Conservation (phyloP, 2,329 filamentous ascomycete genomes). For the Davidsoniella virescens region DNA sequence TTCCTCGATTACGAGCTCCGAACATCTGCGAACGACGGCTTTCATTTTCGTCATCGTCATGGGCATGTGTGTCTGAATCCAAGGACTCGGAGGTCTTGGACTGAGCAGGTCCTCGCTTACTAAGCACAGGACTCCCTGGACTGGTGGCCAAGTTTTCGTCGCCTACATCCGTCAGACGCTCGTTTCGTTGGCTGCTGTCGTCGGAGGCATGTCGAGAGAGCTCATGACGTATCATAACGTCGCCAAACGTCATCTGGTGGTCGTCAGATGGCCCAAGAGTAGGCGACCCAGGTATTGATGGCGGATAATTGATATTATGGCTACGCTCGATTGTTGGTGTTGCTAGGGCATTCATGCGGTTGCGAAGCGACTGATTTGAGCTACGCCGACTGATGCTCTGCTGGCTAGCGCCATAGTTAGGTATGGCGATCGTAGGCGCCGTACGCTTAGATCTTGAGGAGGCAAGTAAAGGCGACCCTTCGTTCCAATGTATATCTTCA, state of each 20-base stretch:
- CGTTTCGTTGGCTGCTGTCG: conserved; percentile 7
- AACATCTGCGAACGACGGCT: conserved; percentile 14
- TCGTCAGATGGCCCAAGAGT: conserved; percentile 31
- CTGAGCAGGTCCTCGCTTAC: conserved; percentile 2
- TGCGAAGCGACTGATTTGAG: conserved; percentile 33
- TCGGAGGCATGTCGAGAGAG: conserved; percentile 17
- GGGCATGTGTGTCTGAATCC: conserved; percentile 49
- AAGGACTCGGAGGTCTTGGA: conserved; percentile 34
- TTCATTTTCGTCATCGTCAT: conserved; percentile 7
- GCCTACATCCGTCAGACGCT: conserved; percentile 39
- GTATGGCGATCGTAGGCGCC: conserved; percentile 16
- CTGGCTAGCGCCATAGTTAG: conserved; percentile 27
- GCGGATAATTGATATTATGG: conserved; percentile 53
- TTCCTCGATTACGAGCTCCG: not conserved
- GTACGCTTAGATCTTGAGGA: conserved; percentile 20
- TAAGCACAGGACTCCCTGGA: conserved; percentile 20
- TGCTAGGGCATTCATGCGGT: conserved; percentile 1
- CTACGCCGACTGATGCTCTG: conserved; percentile 26
- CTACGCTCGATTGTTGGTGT: conserved; percentile 13
- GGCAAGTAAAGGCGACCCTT: conserved; percentile 39
- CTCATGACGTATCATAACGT: conserved; percentile 55
- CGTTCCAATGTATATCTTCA: conserved; percentile 27
- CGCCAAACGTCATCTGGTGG: conserved; percentile 43
- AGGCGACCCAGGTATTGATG: conserved; percentile 49
- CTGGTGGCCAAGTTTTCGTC: conserved; percentile 89